A percentile compares a stretch with the other conserved stretches of the same genome.
Evolutionary conservation across 2,329 filamentous ascomycete genomes (phyloP).

Genomic region (Fusarium burgessii): DNA sequence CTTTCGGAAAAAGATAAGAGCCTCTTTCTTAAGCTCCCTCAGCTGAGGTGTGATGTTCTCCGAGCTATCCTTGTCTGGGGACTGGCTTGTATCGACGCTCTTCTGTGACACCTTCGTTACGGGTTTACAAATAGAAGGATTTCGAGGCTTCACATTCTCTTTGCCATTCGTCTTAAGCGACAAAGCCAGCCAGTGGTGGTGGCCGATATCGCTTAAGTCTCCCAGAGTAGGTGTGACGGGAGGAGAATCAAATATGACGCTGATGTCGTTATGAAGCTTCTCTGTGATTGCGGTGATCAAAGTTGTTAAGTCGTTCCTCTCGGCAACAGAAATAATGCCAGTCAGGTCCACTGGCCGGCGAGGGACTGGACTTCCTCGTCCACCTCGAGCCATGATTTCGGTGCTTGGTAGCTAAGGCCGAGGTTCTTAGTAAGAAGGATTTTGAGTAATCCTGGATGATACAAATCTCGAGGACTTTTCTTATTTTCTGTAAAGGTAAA

Average conservation of each 20-base stretch:
- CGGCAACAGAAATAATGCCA: slow-evolving; percentile 59
- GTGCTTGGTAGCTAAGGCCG: neutral
- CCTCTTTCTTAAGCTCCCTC: slow-evolving; percentile 75
- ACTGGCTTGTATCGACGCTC: slow-evolving; percentile 46
- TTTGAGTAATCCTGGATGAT: neutral
- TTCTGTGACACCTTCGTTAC: slow-evolving; percentile 28
- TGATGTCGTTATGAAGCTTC: slow-evolving; percentile 65
- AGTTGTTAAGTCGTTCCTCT: slow-evolving; percentile 64
- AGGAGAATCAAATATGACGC: slow-evolving; percentile 64
- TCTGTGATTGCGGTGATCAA: slow-evolving; percentile 66
- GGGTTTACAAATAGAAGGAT: slow-evolving; percentile 14
- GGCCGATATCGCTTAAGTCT: slow-evolving; percentile 48
- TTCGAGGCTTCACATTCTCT: slow-evolving; percentile 28
- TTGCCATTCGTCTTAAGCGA: slow-evolving; percentile 48
- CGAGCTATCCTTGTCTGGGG: slow-evolving; percentile 50
- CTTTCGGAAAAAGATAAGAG: slow-evolving; percentile 78
- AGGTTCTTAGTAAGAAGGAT: neutral
- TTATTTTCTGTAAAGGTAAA: neutral
- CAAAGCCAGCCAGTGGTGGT: slow-evolving; percentile 53
- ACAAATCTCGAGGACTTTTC: neutral
- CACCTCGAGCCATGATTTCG: slow-evolving; percentile 55
- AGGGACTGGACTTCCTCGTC: slow-evolving; percentile 50
- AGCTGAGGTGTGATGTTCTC: slow-evolving; percentile 60
- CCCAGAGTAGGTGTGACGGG: slow-evolving; percentile 49
- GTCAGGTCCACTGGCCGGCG: slow-evolving; percentile 65